These are phyloP conservation scores for Fraxinus excelsior DNA, from an alignment of 257 asterid genomes.

Conservation along the genomic window DNA sequence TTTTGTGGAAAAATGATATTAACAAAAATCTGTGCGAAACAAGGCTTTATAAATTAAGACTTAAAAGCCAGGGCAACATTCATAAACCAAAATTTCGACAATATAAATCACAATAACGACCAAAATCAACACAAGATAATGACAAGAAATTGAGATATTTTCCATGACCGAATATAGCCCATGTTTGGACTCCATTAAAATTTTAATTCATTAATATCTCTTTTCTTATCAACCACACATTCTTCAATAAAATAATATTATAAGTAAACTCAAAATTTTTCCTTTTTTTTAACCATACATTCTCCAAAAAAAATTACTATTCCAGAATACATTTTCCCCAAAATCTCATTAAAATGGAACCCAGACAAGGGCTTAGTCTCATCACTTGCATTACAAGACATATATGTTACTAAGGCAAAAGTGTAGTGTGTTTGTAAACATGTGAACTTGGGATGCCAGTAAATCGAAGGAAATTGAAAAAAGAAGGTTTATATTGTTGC, in stretches of 20 bases:
- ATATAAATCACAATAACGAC: background rate
- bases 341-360: too few relatives aligned
- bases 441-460: background rate
- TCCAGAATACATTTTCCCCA: too few relatives aligned
- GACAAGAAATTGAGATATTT: background rate
- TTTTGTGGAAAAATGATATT: too few relatives aligned
- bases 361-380: constrained; percentile 1
- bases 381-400: constrained; percentile 18
- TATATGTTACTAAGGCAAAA: background rate
- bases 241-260: too few relatives aligned
- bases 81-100: background rate
- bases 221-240: too few relatives aligned
- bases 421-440: background rate
- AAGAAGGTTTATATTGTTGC: background rate
- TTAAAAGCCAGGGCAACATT: constrained; percentile 4
- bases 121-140: background rate
- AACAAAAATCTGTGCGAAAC: too few relatives aligned
- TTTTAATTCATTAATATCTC: too few relatives aligned
- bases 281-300: too few relatives aligned
- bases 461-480: constrained; percentile 1
- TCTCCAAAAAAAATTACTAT: too few relatives aligned
- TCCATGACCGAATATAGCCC: background rate
- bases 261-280: too few relatives aligned
- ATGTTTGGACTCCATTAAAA: too few relatives aligned
- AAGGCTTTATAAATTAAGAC: background rate